Evolutionary conservation across 2,329 filamentous ascomycete genomes (phyloP), one percentile per base, ranked within the genome.

Genomic region (Ceratocystis cacaofunesta): DNA sequence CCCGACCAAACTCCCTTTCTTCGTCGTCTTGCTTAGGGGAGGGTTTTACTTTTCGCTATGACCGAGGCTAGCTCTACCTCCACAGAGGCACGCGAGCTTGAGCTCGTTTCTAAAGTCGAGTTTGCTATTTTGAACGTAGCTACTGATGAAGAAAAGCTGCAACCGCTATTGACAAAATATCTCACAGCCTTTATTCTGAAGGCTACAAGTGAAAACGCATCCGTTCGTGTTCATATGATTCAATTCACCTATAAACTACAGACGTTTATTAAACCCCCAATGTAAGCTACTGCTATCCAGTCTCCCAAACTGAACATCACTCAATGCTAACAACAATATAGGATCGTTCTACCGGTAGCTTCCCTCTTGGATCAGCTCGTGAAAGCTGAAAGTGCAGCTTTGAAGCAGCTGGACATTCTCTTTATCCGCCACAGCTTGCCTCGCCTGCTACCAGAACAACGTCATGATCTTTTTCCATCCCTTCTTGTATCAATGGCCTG

Each of bases 331-430:
- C 46, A 30, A 22, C 5, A n/a, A 43, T 15, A 68, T 68, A 82
- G 81, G 61, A 85, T 96, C 69, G 80, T 92, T 64, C 78, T 99
- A 5, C 94, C 94, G 0, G 91, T 97, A 12, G 82, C 84, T n/a
- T 84, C 86, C 17, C 80, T 99, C 19, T 75, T 97, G 65, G 87
- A 91, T 70, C 94, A 97, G 74, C 96, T 95, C 79, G 95, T 95
- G 74, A 72, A 89, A 25, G 84, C 84, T 46, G 79, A 85, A 48
- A 87, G 86, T 12, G 78, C 86, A 0, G 79, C 96, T 46, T 84
- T 99, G 69, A 87, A 90, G 69, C 89, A 95, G 72, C 88, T 96
- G 70, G 92, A 97, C 75, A 78, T 97, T 50, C 80, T 88, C 19
- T 96, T 95, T 72, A 88, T 96, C 46, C 89, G 95, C 71, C 90